phyloP scores from a whole-genome alignment of 306 rosid species.

The Elaeagnus macrophylla region DNA sequence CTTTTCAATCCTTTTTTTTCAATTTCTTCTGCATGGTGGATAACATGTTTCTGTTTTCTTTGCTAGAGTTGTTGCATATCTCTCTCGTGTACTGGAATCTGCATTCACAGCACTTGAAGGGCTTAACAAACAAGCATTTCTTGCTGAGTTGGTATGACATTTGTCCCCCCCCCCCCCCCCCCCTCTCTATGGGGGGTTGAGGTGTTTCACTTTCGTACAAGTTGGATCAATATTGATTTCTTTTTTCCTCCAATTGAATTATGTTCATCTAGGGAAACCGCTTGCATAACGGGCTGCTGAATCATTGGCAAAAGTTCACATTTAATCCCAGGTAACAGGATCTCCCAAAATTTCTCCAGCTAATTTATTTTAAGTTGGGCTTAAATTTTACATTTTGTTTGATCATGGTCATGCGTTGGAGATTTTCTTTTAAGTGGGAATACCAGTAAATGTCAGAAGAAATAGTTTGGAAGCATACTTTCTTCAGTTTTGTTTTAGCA shows the following conservation, averaged over 20 bases:
- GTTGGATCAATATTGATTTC: too few species aligned
- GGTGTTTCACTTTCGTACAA: too few species aligned
- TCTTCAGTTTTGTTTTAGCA: too few species aligned
- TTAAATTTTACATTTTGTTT: too few species aligned
- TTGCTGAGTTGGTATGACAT: constrained; percentile 72
- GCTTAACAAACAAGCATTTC: constrained; percentile 94
- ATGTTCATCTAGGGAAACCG: constrained; percentile 65
- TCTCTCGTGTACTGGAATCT: constrained; percentile 94
- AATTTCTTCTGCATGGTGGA: constrained; percentile 22
- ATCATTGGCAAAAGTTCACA: constrained; percentile 92
- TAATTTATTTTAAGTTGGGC: constrained; percentile 8
- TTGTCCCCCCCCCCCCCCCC: constrained; percentile 4
- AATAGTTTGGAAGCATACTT: too few species aligned
- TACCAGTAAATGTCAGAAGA: too few species aligned
- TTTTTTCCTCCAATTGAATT: too few species aligned
- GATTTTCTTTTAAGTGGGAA: too few species aligned
- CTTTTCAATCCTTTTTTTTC: not conserved
- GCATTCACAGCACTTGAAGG: constrained; percentile 94
- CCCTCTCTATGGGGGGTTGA: too few species aligned
- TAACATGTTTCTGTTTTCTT: constrained; percentile 19
- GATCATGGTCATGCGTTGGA: too few species aligned
- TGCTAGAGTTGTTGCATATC: constrained; percentile 91
- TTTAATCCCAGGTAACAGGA: constrained; percentile 86
- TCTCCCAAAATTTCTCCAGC: constrained; percentile 17
- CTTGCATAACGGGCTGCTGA: constrained; percentile 76